Base-by-base conservation (phyloP, 2,329 filamentous ascomycete genomes). In the Diaporthe sp. region DNA sequence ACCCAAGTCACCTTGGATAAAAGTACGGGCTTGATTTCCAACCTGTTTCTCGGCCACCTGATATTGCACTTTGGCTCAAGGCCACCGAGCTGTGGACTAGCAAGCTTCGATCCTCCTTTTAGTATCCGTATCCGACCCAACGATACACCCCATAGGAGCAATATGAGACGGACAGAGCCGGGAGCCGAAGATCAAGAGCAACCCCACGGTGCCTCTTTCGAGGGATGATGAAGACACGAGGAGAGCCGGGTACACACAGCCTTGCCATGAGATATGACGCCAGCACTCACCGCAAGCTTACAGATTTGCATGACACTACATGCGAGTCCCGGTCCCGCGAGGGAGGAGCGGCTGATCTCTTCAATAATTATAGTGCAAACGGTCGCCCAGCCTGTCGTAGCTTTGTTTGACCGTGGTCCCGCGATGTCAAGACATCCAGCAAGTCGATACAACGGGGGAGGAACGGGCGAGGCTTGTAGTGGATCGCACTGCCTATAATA, bases 261-360 rank as follows among this genome's bases (percentile, higher is more conserved):
- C 63, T 68, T 53, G 47, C 63, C 63, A 68, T 15, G 17, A 30
- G 12, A 51, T 39, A 53, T 68, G 63, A 53, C 63, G 63, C 63
- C 47, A 68, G 47, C 4, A 68, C 63, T 68, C 17, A 53, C 63
- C 53, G 32, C 63, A 68, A 39, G 47, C 63, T 68, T 39, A 68
- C 63, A 53, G 44, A 51, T 68, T 68, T 68, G 63, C 63, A 68
- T 68, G 32, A 7, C 47, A 53, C 32, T 68, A 68, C 47, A 53
- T 44, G 63, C 44, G 27, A 44, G 39, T 63, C 17, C 39, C 25
- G 17, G 47, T 25, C 47, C 44, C 32, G 63, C 35, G 22, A 22
- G 30, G 63, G 22, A 6, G 13, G 30, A 63, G 30, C 44, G 63
- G 63, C 63, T 50, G 63, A 37, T 51, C 44, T 51, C 27, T 25